Evolutionary conservation across 129 eudicot genomes (phyloP), one percentile per base, ranked within the genome.

Genomic region (Helichrysum umbraculigerum): DNA sequence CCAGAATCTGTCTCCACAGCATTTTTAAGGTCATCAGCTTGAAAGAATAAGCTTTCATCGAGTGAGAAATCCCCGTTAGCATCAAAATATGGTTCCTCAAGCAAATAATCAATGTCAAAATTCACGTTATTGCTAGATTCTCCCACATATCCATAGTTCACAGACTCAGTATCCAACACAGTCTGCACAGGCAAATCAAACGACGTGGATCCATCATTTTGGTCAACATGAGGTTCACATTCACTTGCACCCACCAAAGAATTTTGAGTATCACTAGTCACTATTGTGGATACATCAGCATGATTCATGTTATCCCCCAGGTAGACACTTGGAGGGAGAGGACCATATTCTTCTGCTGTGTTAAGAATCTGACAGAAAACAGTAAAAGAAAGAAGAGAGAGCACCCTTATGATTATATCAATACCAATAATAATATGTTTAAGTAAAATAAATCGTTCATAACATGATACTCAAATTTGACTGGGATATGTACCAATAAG

Each of bases 1-100:
- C 87, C 85, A 20, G 88, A 57, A 68, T 90, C 86, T 11, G 58
- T 63, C 21, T 78, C 67, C 63, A 57, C 78, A 19, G 84, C 85
- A 52, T 84, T 72, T 10, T 79, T 67, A 66, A 90, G 89, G 44
- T 94, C 96, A 73, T 83, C 78, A 4, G 90, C 85, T 85, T 93
- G 96, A 21, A 90, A 70, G 78, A 84, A 94, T 60, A 89, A 76
- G 72, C 81, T 86, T 47, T 88, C 91, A 69, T 81, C 84, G 42
- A 50, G 81, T 42, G 73, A 78, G 72, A 81, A 74, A 21, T 79
- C 84, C 19, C 82, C 83, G n/a, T 63, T 19, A 51, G 89, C 84
- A 82, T 83, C 87, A 22, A 84, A 58, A 61, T 76, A 88, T 56
- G 93, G 81, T 77, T 86, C 88, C 74, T 88, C 89, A 62, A 85